phyloP scores from a whole-genome alignment of 2,329 filamentous ascomycete species.

The Sclerotinia glacialis region DNA sequence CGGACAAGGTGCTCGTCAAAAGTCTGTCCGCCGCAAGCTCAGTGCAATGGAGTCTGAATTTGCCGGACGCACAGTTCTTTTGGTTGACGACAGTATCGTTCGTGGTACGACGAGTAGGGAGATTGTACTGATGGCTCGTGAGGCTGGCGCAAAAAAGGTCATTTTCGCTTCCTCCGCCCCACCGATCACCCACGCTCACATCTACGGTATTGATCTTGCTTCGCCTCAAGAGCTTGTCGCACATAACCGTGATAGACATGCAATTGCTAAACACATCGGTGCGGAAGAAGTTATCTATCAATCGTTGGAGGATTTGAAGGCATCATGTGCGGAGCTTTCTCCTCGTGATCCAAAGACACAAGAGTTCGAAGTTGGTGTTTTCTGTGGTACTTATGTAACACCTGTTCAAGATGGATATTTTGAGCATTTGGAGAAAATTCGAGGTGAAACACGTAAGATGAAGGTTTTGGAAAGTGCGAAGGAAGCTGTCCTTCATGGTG shows the following conservation, averaged over 20 bases:
- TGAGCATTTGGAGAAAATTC: constrained; percentile 68
- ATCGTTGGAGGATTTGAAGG: constrained; percentile 73
- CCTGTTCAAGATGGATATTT: constrained; percentile 79
- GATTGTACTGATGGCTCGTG: constrained; percentile 79
- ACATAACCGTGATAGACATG: constrained; percentile 58
- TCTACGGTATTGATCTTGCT: constrained; percentile 78
- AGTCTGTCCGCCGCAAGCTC: constrained; percentile 85
- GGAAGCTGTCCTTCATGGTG: constrained; percentile 61
- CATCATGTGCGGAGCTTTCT: constrained; percentile 71
- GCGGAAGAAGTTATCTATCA: constrained; percentile 77
- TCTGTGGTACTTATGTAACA: constrained; percentile 84
- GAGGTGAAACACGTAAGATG: constrained; percentile 66
- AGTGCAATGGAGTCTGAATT: constrained; percentile 86
- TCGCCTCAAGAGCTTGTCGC: constrained; percentile 70
- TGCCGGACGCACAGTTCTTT: constrained; percentile 70
- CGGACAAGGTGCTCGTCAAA: constrained; percentile 74
- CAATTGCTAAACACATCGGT: constrained; percentile 65
- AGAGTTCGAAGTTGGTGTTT: constrained; percentile 87
- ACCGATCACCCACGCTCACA: constrained; percentile 79
- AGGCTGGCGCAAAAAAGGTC: constrained; percentile 78
- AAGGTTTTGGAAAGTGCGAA: constrained; percentile 64
- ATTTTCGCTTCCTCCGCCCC: constrained; percentile 82
- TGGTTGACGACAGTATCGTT: constrained; percentile 90
- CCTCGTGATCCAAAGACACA: constrained; percentile 52
- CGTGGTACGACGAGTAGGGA: constrained; percentile 78